Percentiles rank a stretch among this genome's conserved stretches.
phyloP scores from a whole-genome alignment of 2,329 filamentous ascomycete species.

The Pseudopithomyces maydicus region DNA sequence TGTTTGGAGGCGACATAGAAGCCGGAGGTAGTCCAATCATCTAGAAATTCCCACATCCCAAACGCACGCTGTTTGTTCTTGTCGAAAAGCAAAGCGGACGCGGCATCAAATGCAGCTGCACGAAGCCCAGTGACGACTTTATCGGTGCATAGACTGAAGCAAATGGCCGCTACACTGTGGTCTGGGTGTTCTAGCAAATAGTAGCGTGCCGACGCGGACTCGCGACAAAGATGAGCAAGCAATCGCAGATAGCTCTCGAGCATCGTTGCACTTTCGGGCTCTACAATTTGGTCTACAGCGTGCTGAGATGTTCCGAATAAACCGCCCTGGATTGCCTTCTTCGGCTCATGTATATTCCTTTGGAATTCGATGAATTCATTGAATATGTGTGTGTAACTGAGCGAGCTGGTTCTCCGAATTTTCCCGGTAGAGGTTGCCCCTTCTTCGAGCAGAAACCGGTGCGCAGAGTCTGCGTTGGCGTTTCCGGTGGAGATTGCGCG shows the following conservation, averaged over 20 bases:
- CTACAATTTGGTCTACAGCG: slow-evolving; percentile 66
- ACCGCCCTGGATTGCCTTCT: slow-evolving; percentile 65
- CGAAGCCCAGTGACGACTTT: slow-evolving; percentile 77
- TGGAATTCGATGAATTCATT: slow-evolving; percentile 87
- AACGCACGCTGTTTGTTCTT: slow-evolving; percentile 72
- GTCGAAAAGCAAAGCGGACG: slow-evolving; percentile 75
- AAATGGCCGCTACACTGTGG: slow-evolving; percentile 72
- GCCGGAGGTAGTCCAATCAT: slow-evolving; percentile 69
- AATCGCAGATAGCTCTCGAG: slow-evolving; percentile 91
- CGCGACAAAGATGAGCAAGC: slow-evolving; percentile 77
- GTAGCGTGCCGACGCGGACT: slow-evolving; percentile 72
- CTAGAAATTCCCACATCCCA: slow-evolving; percentile 79
- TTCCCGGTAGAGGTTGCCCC: slow-evolving; percentile 70
- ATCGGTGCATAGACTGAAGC: slow-evolving; percentile 80
- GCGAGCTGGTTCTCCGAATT: slow-evolving; percentile 78
- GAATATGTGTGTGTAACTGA: slow-evolving; percentile 94
- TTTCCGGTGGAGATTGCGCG: slow-evolving; percentile 84
- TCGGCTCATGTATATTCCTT: slow-evolving; percentile 74
- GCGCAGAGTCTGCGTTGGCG: slow-evolving; percentile 80
- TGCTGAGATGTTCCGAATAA: slow-evolving; percentile 49
- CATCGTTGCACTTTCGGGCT: slow-evolving; percentile 96
- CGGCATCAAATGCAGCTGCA: slow-evolving; percentile 80
- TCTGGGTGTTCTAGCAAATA: slow-evolving; percentile 73
- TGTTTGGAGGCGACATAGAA: slow-evolving; percentile 41
- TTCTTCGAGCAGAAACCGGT: slow-evolving; percentile 89